Evolutionary conservation across 2,329 filamentous ascomycete genomes (phyloP).

Genomic region (Diaporthe sp.): DNA sequence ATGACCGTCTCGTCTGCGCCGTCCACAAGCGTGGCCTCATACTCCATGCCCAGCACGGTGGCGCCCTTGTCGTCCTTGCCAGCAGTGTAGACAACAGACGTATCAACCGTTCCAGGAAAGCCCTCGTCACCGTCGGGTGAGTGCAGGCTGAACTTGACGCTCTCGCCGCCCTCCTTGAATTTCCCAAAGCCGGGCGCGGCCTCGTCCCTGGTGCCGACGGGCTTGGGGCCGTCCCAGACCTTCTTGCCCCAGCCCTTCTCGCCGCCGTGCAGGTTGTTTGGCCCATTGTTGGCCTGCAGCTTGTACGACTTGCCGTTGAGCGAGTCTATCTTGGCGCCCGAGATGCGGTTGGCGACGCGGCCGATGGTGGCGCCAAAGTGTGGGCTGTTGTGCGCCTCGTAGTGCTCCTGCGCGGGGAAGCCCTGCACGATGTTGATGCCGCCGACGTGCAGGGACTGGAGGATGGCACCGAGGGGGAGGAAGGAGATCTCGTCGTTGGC

Average conservation of each 20-base stretch:
- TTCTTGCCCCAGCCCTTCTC: conserved; percentile 85
- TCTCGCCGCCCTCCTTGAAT: conserved; percentile 70
- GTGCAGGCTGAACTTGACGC: conserved; percentile 73
- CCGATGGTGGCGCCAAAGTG: conserved; percentile 97
- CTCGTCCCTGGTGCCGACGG: conserved; percentile 65
- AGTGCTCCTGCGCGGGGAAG: conserved; percentile 82
- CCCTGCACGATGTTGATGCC: conserved; percentile 90
- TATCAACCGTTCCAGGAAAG: conserved; percentile 88
- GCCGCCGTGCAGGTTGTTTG: conserved; percentile 83
- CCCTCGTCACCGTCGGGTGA: conserved; percentile 90
- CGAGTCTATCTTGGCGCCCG: conserved; percentile 76
- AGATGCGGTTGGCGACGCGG: conserved; percentile 85
- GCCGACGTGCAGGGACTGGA: conserved; percentile 84
- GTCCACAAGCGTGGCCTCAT: conserved; percentile 85
- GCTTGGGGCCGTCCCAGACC: conserved; percentile 79
- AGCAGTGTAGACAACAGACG: conserved; percentile 83
- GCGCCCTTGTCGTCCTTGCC: conserved; percentile 72
- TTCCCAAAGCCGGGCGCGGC: conserved; percentile 49
- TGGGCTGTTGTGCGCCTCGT: conserved; percentile 80
- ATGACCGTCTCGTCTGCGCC: conserved; percentile 90
- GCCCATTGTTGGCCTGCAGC: conserved; percentile 81
- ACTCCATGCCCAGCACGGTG: conserved; percentile 86
- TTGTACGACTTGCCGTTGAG: conserved; percentile 80
- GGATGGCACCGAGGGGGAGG: conserved; percentile 82
- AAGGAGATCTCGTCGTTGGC: conserved; percentile 69